Percentiles rank a stretch among this genome's conserved stretches.
These are phyloP conservation scores for Lactarius trivialis DNA, from an alignment of 768 basidiomycete genomes.

Conservation along the genomic window DNA sequence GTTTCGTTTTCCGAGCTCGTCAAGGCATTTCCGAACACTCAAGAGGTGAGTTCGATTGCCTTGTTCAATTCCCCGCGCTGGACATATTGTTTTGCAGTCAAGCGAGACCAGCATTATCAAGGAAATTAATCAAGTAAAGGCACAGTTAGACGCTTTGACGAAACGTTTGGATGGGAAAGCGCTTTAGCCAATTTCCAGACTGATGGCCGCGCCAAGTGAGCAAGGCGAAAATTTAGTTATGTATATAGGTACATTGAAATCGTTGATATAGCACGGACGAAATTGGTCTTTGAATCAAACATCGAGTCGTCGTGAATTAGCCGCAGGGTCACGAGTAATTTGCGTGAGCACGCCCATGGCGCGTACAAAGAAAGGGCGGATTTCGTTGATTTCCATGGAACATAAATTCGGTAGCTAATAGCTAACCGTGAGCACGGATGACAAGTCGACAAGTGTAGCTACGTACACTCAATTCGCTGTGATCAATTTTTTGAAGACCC, in stretches of 20 bases:
- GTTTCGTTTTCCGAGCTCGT: slow-evolving; percentile 65
- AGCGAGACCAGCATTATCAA: slow-evolving; percentile 59
- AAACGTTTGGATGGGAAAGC: slow-evolving; percentile 30
- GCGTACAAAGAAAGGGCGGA: slow-evolving; percentile 80
- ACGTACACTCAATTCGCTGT: slow-evolving; percentile 73
- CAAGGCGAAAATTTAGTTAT: background rate
- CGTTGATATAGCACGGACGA: background rate
- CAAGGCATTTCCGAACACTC: slow-evolving; percentile 65
- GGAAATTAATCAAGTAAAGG: slow-evolving; percentile 55
- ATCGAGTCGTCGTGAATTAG: slow-evolving; percentile 6
- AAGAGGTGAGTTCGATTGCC: slow-evolving; percentile 43
- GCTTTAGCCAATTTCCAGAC: slow-evolving; percentile 6
- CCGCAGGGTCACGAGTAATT: slow-evolving; percentile 33
- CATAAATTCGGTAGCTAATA: slow-evolving; percentile 74
- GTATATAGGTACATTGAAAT: background rate
- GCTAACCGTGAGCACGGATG: background rate
- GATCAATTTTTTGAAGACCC: slow-evolving; percentile 73
- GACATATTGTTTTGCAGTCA: slow-evolving; percentile 41
- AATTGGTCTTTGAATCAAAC: background rate
- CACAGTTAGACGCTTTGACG: slow-evolving; percentile 34
- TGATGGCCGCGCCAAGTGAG: background rate
- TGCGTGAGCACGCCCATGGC: slow-evolving; percentile 71
- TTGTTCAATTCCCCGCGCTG: slow-evolving; percentile 6
- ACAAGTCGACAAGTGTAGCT: background rate
- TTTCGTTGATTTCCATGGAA: slow-evolving; percentile 92